Evolutionary conservation across 1,284 basidiomycete species (phyloP), one percentile per base, ranked within the genome.

Genomic region (Rhodotorula sp.): DNA sequence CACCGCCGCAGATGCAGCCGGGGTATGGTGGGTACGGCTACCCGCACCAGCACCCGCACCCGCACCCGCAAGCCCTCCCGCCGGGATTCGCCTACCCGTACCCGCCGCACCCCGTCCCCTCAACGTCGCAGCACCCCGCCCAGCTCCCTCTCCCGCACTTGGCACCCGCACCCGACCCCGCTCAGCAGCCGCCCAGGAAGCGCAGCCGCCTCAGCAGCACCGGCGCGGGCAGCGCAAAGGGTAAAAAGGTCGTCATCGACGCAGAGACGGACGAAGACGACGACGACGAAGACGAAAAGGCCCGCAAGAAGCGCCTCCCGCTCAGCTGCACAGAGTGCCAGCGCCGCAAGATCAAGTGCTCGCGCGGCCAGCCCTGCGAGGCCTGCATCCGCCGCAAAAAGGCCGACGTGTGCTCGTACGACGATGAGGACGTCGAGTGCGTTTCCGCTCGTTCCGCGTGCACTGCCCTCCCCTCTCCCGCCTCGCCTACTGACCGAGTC

Each of bases 311-410:
- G 54, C 57, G 74, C 19, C 49, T 73, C 7, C 71, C 74, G 10
- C 58, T 73, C 48, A 57, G 50, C 8, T 75, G 71, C 59, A 55
- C 59, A 0, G 66, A 75, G 8, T 75, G 74, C 41, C 60, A 50
- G 10, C 17, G 71, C 34, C 45, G 71, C 25, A 70, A 72, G 65
- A 75, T 75, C 67, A 72, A 70, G 48, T 75, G 52, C 52, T 55
- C 53, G 21, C 23, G 53, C 8, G n/a, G 14, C 8, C 27, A 13
- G 41, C 70, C 70, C 7, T 72, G 68, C 49, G 55, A 60, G 13
- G 66, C 68, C 3, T 72, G 71, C 41, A 53, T 71, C 5, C 19
- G 69, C 3, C 59, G 74, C 8, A 72, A 76, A 48, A 16, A 61
- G 4, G 45, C 50, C 7, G 48, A 59, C n/a, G 68, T 61, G 52